Evolutionary conservation across 106 monocot genomes (phyloP).

Genomic region (Platanthera zijinensis): DNA sequence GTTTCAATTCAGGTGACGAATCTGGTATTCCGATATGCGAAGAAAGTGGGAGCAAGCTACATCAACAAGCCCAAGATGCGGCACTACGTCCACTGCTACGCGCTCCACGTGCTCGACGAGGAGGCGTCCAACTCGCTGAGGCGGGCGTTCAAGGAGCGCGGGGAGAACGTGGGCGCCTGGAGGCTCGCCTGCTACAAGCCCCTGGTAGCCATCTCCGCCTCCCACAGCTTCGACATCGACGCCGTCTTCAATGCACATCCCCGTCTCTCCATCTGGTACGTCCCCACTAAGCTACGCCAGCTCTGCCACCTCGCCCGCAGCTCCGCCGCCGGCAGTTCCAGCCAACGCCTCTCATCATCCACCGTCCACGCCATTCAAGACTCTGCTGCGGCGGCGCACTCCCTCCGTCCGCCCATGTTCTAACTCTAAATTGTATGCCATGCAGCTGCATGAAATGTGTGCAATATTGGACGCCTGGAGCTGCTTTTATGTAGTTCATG

Average conservation of each 20-base stretch:
- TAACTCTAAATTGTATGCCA: too few relatives aligned
- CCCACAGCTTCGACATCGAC: slow-evolving; percentile 85
- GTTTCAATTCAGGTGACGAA: slow-evolving; percentile 95
- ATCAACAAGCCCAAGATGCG: slow-evolving; percentile 99
- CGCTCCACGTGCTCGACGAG: slow-evolving; percentile 90
- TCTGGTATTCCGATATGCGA: slow-evolving; percentile 91
- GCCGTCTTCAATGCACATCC: slow-evolving; percentile 83
- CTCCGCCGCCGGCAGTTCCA: slow-evolving; percentile 15
- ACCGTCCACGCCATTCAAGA: not conserved
- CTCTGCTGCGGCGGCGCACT: not conserved
- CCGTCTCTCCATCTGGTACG: slow-evolving; percentile 86
- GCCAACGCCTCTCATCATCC: not conserved
- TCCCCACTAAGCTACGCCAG: slow-evolving; percentile 94
- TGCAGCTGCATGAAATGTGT: too few relatives aligned
- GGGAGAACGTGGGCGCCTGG: slow-evolving; percentile 93
- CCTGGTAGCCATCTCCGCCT: slow-evolving; percentile 70
- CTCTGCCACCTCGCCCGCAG: slow-evolving; percentile 77
- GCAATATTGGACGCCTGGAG: too few relatives aligned
- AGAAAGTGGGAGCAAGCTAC: slow-evolving; percentile 86
- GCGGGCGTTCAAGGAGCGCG: slow-evolving; percentile 71
- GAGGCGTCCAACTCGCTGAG: slow-evolving; percentile 67
- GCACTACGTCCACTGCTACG: slow-evolving; percentile 99
- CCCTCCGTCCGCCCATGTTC: slow-evolving; percentile 3
- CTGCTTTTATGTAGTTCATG: too few relatives aligned
- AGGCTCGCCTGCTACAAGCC: slow-evolving; percentile 89